Evolutionary conservation across 73 alveolate species (phyloP).

Genomic region (Paramecium biaurelia): DNA sequence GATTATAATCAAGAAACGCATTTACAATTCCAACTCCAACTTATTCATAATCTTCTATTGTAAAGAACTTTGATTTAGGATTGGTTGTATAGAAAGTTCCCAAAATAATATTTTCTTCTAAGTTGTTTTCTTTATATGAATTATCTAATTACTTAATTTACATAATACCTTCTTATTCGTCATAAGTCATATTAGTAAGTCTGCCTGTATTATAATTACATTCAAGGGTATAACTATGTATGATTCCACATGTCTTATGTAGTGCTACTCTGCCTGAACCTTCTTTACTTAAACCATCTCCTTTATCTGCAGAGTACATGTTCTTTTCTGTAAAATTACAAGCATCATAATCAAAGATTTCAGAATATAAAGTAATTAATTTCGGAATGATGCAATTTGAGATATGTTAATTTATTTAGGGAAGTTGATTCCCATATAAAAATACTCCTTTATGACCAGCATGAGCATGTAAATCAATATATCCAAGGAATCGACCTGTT

Average conservation of each 20-base stretch:
- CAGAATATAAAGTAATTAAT: conserved; percentile 84
- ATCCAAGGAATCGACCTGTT: conserved; percentile 75
- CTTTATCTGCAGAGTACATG: conserved; percentile 87
- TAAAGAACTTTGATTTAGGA: not conserved
- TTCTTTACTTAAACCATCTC: conserved; percentile 89
- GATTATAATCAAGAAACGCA: conserved; percentile 48
- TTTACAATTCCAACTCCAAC: conserved; percentile 31
- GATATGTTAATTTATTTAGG: not conserved
- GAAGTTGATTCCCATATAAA: conserved; percentile 83
- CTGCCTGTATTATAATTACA: conserved; percentile 87
- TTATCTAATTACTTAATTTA: not conserved
- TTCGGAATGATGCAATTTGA: conserved; percentile 75
- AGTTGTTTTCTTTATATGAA: not conserved
- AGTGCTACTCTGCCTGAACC: conserved; percentile 98
- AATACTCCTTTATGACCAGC: conserved; percentile 94
- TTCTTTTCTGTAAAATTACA: conserved; percentile 84
- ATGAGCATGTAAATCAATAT: conserved; percentile 98
- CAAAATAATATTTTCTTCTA: not conserved
- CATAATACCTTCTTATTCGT: not conserved
- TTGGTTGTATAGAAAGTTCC: not conserved
- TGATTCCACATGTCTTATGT: conserved; percentile 85
- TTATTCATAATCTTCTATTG: conserved; percentile 15
- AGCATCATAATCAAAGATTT: conserved; percentile 89
- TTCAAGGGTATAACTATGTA: conserved; percentile 96
- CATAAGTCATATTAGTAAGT: not conserved